These are phyloP conservation scores for Cytospora schulzeri DNA, from an alignment of 2,329 filamentous ascomycete species.

Conservation along the genomic window DNA sequence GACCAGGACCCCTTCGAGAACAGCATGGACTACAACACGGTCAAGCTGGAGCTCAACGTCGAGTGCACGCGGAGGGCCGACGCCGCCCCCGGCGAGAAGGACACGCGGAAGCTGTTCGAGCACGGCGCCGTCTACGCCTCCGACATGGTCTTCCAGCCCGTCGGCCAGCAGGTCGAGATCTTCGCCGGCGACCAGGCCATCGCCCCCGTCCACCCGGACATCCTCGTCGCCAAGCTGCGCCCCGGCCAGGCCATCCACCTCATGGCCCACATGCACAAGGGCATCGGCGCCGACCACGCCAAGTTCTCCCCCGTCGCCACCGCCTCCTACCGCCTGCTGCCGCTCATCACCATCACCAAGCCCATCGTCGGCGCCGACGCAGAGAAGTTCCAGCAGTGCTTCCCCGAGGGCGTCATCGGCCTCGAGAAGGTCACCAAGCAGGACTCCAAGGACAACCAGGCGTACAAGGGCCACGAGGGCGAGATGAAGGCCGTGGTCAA, in stretches of 20 bases:
- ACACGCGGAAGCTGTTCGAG: slow-evolving; percentile 82
- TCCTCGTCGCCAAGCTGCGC: slow-evolving; percentile 89
- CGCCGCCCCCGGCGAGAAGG: slow-evolving; percentile 71
- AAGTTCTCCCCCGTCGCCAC: slow-evolving; percentile 98
- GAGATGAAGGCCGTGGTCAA: slow-evolving; percentile 85
- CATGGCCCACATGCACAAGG: slow-evolving; percentile 92
- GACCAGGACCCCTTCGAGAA: slow-evolving; percentile 63
- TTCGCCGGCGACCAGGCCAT: slow-evolving; percentile 73
- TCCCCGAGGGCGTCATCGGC: slow-evolving; percentile 83
- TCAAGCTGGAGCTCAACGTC: slow-evolving; percentile 75
- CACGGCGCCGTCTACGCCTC: slow-evolving; percentile 81
- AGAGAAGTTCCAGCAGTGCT: slow-evolving; percentile 86
- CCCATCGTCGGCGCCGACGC: slow-evolving; percentile 89
- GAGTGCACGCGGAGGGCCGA: slow-evolving; percentile 79
- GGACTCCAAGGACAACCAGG: slow-evolving; percentile 58
- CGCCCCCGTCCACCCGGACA: slow-evolving; percentile 82
- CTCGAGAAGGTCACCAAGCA: slow-evolving; percentile 76
- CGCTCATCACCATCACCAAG: slow-evolving; percentile 78
- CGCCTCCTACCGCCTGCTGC: slow-evolving; percentile 87
- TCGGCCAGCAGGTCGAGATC: slow-evolving; percentile 69
- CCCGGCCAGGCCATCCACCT: slow-evolving; percentile 86
- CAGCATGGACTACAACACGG: slow-evolving; percentile 81
- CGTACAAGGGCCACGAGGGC: slow-evolving; percentile 74
- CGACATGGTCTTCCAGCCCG: slow-evolving; percentile 75
- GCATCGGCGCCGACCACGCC: slow-evolving; percentile 89